Base-by-base conservation (phyloP, 352 stramenopile species). In the Phytophthora lateralis region DNA sequence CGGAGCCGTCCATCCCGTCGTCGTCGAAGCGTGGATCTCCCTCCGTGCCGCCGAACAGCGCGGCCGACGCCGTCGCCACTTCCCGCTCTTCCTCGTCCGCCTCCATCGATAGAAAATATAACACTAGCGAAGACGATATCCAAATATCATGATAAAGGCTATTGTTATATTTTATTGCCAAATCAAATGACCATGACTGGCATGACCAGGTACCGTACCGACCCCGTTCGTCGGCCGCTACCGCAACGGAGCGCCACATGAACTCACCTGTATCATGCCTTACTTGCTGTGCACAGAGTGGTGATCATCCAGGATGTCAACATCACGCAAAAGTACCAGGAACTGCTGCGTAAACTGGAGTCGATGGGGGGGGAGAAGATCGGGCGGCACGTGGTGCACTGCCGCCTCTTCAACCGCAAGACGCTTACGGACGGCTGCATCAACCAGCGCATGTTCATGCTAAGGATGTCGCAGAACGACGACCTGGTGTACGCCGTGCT, bases 401-500 rank as follows among this genome's bases (percentile, higher is more conserved):
- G 84, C 58, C 84, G 84, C n/a, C 79, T 95, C 26, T 93, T 95
- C 67, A 91, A 91, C 58, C 84, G 87, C 57, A 93, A 93, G 72
- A 88, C 76, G 15, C 74, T 85, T 11, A 87, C 75, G 50, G 75
- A 85, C 55, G 84, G 82, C 30, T 92, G 90, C 73, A 75, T 70
- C 51, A 95, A 93, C 76, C 86, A 95, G 75, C 86, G 86, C 71
- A 95, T 95, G 86, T 93, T 91, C 76, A 90, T 95, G 82, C 71
- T 95, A 48, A 69, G 86, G n/a, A 93, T 93, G 84, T 93, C 84
- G 9, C 86, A 95, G 59, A 93, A 91, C 60, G 83, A 95, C 52
- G 86, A 92, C 58, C 64, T 92, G 27, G 81, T 95, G 56, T 95
- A 93, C 69, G 84, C 86, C 1, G 85, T 92, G 51, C 71, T 95